These are phyloP conservation scores for Knufia fluminis DNA, from an alignment of 2,329 filamentous ascomycete genomes.

Conservation along the genomic window DNA sequence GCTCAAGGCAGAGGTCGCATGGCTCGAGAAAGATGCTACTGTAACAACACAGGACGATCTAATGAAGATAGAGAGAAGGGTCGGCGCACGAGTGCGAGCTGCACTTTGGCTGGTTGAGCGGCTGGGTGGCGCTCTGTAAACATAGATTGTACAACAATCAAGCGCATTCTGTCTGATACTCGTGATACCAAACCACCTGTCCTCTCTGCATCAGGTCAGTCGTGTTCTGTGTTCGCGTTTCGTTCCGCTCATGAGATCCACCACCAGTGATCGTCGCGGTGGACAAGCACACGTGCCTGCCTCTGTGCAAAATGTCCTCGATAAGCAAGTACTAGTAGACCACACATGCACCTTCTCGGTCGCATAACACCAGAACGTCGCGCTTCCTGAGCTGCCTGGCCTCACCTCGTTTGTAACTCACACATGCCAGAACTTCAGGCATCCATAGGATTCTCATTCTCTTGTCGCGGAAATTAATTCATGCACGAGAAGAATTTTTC, in stretches of 20 bases:
- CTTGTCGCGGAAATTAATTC: background rate
- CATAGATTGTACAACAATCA: constrained; percentile 1
- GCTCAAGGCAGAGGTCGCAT: constrained; percentile 69
- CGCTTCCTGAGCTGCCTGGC: background rate
- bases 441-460: background rate
- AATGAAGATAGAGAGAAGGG: constrained; percentile 68
- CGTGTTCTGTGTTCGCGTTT: no score
- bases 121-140: constrained; percentile 73
- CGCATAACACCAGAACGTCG: background rate
- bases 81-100: constrained; percentile 72
- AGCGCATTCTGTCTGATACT: background rate
- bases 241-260: background rate
- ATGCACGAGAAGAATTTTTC: background rate
- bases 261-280: background rate
- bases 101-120: constrained; percentile 90
- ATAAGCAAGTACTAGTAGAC: no score
- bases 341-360: no score
- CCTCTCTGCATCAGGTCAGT: no score
- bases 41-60: constrained; percentile 68
- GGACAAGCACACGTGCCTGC: no score
- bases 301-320: background rate
- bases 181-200: background rate
- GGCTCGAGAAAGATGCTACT: constrained; percentile 66
- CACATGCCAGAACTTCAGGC: constrained; percentile 3
- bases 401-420: background rate